Percentiles rank a stretch among this genome's conserved stretches.
These are phyloP conservation scores for Vaccinium corymbosum DNA, from an alignment of 148 eudicot genomes.

Conservation along the genomic window DNA sequence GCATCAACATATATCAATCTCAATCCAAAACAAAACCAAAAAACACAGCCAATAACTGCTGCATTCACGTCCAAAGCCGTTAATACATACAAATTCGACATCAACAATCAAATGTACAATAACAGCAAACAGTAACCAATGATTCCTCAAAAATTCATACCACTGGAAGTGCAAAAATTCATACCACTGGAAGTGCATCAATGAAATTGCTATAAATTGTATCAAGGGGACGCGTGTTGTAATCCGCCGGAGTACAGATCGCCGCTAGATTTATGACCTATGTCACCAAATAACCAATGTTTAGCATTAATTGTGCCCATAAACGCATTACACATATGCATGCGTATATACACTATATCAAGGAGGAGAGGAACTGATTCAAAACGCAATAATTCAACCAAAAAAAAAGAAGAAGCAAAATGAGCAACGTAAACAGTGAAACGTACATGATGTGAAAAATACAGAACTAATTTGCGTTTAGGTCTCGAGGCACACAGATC, in stretches of 20 bases:
- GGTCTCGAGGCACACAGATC: slow-evolving; percentile 8
- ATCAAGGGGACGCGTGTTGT: slow-evolving; percentile 95
- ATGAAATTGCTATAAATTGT: slow-evolving; percentile 99
- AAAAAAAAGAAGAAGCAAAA: not conserved
- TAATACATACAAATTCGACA: not conserved
- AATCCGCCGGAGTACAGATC: slow-evolving; percentile 98
- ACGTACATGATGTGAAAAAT: not conserved
- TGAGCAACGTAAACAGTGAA: not conserved
- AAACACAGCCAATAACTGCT: not conserved
- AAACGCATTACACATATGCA: not conserved
- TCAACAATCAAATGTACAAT: not conserved
- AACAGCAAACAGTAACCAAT: not conserved
- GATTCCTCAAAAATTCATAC: slow-evolving; percentile 39
- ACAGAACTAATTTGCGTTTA: not conserved
- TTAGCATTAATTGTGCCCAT: slow-evolving; percentile 10
- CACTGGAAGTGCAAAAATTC: slow-evolving; percentile 86
- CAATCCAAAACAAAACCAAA: not conserved
- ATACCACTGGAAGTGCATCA: slow-evolving; percentile 99
- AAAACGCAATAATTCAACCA: not conserved
- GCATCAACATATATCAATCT: slow-evolving; percentile 15
- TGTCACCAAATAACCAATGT: slow-evolving; percentile 16
- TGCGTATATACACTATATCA: not conserved
- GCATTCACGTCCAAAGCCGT: not conserved
- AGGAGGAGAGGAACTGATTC: not conserved
- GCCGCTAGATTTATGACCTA: slow-evolving; percentile 95